phyloP scores from a whole-genome alignment of 495 filamentous ascomycete genomes.

The Penicillium steckii region DNA sequence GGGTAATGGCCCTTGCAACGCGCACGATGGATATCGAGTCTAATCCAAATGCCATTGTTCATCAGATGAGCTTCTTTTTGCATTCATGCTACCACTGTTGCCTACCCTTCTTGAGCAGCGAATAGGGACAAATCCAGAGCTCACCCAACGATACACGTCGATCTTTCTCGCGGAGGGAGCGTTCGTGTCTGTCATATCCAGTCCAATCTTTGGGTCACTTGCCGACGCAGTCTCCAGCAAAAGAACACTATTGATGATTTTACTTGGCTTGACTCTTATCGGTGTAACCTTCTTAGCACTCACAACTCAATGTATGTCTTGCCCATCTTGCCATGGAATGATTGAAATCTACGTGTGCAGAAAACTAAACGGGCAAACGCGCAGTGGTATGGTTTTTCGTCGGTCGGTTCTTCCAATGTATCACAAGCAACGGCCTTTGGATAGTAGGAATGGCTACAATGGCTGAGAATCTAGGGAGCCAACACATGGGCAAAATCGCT shows the following conservation, averaged over 20 bases:
- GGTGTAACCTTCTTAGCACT: constrained; percentile 17
- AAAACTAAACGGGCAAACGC: too few relatives aligned
- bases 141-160: constrained; percentile 20
- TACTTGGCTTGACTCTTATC: constrained; percentile 15
- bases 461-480: constrained; percentile 22
- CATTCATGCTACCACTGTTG: constrained; percentile 29
- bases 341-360: neutral
- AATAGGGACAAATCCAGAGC: constrained; percentile 12
- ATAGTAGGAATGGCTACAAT: constrained; percentile 32
- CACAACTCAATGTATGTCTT: constrained; percentile 15
- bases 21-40: neutral
- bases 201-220: constrained; percentile 18
- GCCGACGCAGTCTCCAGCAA: constrained; percentile 19
- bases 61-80: constrained; percentile 22
- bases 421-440: constrained; percentile 26
- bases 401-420: constrained; percentile 28
- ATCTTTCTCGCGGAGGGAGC: constrained; percentile 21
- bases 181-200: constrained; percentile 17
- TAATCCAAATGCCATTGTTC: neutral
- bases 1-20: neutral
- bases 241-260: constrained; percentile 15
- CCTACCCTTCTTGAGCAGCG: constrained; percentile 24
- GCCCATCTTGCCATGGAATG: neutral
- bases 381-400: constrained; percentile 26
- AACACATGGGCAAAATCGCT: constrained; percentile 30